A percentile compares a stretch with the other conserved stretches of the same genome.
phyloP scores from a whole-genome alignment of 2,329 filamentous ascomycete genomes.

The Cordyceps pruinosa region DNA sequence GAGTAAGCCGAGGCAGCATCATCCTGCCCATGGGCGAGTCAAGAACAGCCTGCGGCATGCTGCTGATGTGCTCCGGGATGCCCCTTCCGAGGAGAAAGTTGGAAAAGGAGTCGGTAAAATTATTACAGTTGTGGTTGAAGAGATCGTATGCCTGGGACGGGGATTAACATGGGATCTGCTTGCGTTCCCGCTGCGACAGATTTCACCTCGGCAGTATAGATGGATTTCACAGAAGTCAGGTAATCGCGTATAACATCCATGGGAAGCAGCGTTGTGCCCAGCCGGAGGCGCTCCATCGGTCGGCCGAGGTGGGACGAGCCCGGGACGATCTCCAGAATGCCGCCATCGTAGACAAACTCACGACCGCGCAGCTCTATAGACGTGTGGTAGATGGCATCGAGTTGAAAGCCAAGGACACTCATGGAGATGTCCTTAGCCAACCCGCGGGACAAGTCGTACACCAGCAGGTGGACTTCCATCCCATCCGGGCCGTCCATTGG shows the following conservation, averaged over 20 bases:
- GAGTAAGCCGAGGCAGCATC: slow-evolving; percentile 63
- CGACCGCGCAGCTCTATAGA: slow-evolving; percentile 76
- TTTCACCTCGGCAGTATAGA: slow-evolving; percentile 71
- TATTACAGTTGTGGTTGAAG: slow-evolving; percentile 92
- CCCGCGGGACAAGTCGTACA: slow-evolving; percentile 70
- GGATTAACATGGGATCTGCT: not conserved
- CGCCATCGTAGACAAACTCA: slow-evolving; percentile 87
- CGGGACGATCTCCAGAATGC: slow-evolving; percentile 73
- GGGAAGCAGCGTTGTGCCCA: slow-evolving; percentile 73
- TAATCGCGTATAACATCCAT: slow-evolving; percentile 81
- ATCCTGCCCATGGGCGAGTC: slow-evolving; percentile 83
- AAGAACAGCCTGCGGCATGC: slow-evolving; percentile 77
- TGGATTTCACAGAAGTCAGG: slow-evolving; percentile 70
- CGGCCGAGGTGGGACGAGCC: slow-evolving; percentile 80
- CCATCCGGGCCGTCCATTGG: slow-evolving; percentile 9
- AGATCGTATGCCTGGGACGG: slow-evolving; percentile 71
- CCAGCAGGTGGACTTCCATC: slow-evolving; percentile 72
- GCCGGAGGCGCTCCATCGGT: slow-evolving; percentile 66
- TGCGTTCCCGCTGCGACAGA: not conserved
- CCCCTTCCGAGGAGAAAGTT: slow-evolving; percentile 84
- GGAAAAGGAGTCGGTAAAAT: slow-evolving; percentile 87
- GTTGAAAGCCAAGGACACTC: slow-evolving; percentile 49
- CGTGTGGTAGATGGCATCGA: slow-evolving; percentile 94
- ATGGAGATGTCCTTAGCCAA: slow-evolving; percentile 49
- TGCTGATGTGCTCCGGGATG: slow-evolving; percentile 80